phyloP scores from a whole-genome alignment of 2,329 filamentous ascomycete genomes.

The Sporothrix euskadiensis region DNA sequence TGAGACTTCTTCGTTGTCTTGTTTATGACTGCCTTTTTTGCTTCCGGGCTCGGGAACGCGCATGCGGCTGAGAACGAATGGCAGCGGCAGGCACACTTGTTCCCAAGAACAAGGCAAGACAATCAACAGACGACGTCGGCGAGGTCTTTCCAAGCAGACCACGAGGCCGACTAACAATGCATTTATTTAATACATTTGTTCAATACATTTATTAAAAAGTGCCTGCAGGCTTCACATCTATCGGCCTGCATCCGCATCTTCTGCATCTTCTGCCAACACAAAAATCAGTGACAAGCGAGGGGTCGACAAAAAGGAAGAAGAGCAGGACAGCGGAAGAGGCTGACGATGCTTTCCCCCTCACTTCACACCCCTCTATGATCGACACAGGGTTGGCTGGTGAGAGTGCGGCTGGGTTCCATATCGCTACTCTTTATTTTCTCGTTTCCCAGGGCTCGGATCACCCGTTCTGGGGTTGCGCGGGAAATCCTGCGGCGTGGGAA shows the following conservation, averaged over 20 bases:
- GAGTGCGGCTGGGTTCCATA: not conserved
- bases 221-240: not conserved
- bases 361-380: not conserved
- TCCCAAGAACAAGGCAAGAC: not conserved
- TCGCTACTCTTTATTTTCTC: not conserved
- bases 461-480: conserved; percentile 8
- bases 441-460: not conserved
- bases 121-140: not conserved
- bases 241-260: not conserved
- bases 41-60: not conserved
- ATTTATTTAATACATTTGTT: not conserved
- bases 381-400: conserved; percentile 6
- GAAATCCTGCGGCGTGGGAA: not conserved
- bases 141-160: not conserved
- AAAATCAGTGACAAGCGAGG: not conserved
- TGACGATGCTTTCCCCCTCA: not conserved
- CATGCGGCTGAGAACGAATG: conserved; percentile 15
- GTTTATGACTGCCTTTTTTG: not conserved
- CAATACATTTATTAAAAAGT: not conserved
- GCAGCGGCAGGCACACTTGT: not conserved
- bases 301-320: not conserved
- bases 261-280: not conserved
- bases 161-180: not conserved
- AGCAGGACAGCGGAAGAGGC: not conserved
- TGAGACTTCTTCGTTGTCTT: not conserved